A percentile compares a stretch with the other conserved stretches of the same genome.
Conservation (phyloP, 306 rosid species). For the Lathyrus tuberosus region DNA sequence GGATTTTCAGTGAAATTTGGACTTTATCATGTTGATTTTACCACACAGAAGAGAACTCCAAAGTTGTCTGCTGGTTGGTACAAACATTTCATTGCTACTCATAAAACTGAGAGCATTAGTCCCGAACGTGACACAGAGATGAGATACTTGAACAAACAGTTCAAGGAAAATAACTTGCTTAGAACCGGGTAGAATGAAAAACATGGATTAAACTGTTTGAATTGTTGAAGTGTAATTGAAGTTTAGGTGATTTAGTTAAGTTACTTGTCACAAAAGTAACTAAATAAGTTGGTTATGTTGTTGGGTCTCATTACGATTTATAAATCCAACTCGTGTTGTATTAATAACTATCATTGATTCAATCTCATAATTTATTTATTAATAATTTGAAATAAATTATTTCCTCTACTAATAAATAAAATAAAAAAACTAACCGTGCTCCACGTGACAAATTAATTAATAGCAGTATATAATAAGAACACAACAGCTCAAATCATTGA, state of each 20-base stretch:
- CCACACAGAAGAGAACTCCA: conserved; percentile 56
- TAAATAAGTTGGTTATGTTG: too few species aligned
- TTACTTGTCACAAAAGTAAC: too few species aligned
- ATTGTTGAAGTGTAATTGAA: too few species aligned
- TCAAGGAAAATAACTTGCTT: neutral
- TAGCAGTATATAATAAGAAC: neutral
- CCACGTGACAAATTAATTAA: neutral
- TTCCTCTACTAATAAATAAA: too few species aligned
- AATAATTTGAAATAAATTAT: too few species aligned
- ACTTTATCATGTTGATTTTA: conserved; percentile 52
- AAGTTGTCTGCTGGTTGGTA: conserved; percentile 65
- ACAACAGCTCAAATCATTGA: neutral
- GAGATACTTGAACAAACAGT: conserved; percentile 16
- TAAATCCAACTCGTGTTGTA: too few species aligned
- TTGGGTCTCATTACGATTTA: too few species aligned
- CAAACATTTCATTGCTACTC: conserved; percentile 50
- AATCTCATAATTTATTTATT: too few species aligned
- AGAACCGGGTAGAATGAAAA: conserved; percentile 21
- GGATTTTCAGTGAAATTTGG: conserved; percentile 57
- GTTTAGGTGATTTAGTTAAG: too few species aligned
- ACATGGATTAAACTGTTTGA: neutral
- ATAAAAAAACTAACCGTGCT: neutral
- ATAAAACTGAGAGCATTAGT: conserved; percentile 19
- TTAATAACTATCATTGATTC: too few species aligned
- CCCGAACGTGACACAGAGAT: conserved; percentile 7